These are phyloP conservation scores for Boletus pseudo-olivaceus DNA, from an alignment of 768 basidiomycete species.

Conservation along the genomic window DNA sequence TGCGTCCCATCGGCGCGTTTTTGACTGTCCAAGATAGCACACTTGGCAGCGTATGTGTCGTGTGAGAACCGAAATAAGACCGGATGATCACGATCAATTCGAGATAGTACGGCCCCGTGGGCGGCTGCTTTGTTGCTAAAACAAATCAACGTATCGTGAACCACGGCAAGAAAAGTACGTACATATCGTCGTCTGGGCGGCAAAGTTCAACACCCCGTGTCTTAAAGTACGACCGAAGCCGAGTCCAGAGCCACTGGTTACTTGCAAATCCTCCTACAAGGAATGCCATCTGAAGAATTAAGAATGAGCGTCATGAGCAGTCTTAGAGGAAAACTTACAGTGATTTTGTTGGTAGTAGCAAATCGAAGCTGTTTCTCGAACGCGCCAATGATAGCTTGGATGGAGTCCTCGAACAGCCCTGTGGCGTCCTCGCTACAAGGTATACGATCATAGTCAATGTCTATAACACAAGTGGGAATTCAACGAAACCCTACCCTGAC, in stretches of 20 bases:
- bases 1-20: neutral
- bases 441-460: neutral
- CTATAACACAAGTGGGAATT: neutral
- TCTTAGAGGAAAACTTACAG: neutral
- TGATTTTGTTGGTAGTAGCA: neutral
- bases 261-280: slow-evolving; percentile 9
- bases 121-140: too few relatives aligned
- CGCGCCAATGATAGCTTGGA: slow-evolving; percentile 10
- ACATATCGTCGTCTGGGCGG: slow-evolving; percentile 11
- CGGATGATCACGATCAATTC: too few relatives aligned
- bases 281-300: slow-evolving; percentile 7
- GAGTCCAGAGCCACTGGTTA: slow-evolving; percentile 7
- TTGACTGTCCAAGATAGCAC: neutral
- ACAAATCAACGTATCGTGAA: neutral
- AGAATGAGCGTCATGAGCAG: neutral
- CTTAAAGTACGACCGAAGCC: slow-evolving; percentile 6
- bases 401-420: slow-evolving; percentile 2
- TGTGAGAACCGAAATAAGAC: neutral
- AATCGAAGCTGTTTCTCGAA: slow-evolving; percentile 9
- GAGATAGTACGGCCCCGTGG: too few relatives aligned
- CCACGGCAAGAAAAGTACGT: neutral
- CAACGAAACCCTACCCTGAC: slow-evolving; percentile 1
- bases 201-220: neutral
- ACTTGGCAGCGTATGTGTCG: neutral
- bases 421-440: slow-evolving; percentile 4